Conservation (phyloP, 495 filamentous ascomycete genomes). For the Aspergillus steynii region DNA sequence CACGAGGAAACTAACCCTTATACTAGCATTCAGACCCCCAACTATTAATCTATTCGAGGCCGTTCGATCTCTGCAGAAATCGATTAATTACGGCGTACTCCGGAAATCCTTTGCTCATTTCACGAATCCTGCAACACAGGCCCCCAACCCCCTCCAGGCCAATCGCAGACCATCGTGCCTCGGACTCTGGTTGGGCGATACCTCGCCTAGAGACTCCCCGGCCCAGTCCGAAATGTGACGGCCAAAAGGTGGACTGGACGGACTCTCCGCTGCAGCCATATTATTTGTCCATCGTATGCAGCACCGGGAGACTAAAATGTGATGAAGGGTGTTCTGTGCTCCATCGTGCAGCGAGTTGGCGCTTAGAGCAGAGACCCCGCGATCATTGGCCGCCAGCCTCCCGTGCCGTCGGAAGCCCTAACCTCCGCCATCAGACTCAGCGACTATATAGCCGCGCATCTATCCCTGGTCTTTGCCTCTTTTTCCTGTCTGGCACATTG, state of each 20-base stretch:
- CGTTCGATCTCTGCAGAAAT: not conserved
- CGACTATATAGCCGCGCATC: slow-evolving; percentile 45
- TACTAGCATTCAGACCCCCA: not conserved
- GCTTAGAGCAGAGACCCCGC: slow-evolving; percentile 20
- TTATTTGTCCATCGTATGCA: not conserved
- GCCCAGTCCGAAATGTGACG: not conserved
- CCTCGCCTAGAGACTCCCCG: too few relatives aligned
- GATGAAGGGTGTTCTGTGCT: slow-evolving; percentile 29
- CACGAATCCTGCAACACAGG: not conserved
- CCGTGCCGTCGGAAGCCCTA: slow-evolving; percentile 10
- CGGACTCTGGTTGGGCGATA: not conserved
- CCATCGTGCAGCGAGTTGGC: slow-evolving; percentile 28
- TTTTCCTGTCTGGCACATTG: slow-evolving; percentile 26
- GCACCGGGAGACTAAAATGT: slow-evolving; percentile 11
- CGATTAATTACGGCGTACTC: not conserved
- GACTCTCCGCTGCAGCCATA: not conserved
- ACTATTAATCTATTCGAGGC: not conserved
- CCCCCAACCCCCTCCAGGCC: not conserved
- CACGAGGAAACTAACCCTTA: not conserved
- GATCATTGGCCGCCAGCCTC: slow-evolving; percentile 19
- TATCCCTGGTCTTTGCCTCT: slow-evolving; percentile 11
- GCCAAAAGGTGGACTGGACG: not conserved
- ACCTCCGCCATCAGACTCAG: not conserved
- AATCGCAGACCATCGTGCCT: not conserved
- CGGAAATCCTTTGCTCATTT: not conserved